Base-by-base conservation (phyloP, 75 land plant species). In the Sequoiadendron giganteum region DNA sequence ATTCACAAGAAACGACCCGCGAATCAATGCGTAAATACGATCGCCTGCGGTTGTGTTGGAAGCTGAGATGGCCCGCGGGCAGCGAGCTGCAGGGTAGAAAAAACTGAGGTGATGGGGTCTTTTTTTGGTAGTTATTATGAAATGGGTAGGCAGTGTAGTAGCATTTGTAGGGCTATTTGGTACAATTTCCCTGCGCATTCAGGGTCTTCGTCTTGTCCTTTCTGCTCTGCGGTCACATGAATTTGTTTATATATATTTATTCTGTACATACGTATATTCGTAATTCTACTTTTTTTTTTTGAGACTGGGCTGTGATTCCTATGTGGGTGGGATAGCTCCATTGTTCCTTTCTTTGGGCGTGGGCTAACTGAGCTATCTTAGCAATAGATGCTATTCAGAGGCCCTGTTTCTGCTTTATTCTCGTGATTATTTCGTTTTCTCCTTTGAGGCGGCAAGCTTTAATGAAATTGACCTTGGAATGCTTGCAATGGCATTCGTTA, bases 341-440 rank as follows among this genome's bases (percentile, higher is more conserved):
- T 73, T 30, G 77, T 30, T 73, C 15, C 14, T 73, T 30, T 73
- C 77, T 73, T 73, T 73, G 13, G 77, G 77, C 28, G 36, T 32
- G 36, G 13, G 77, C 11, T 73, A 32, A 10, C 11, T 32, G 38
- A 73, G 75, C 75, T 72, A 25, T 68, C 72, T 25, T 68, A 21
- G 72, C 0, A 52, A 10, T 68, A 68, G 72, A 68, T 72, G 77
- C 77, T 34, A 73, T 73, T 73, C 77, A 73, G n/a, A 73, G 77
- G 77, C 36, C 1, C 77, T 73, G 77, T 30, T 73, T 73, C 38
- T 73, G 77, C 77, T 73, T 73, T 73, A 61, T 73, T 73, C 77
- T 13, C 34, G 38, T 73, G 77, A 73, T 10, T 30, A 73, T 11
- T 61, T 61, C 28, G 25, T 61, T 61, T 61, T 61, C 28, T 18